These are phyloP conservation scores for Cyclotella choctawhatcheeana DNA, from an alignment of 108 stramenopile genomes.

Conservation along the genomic window DNA sequence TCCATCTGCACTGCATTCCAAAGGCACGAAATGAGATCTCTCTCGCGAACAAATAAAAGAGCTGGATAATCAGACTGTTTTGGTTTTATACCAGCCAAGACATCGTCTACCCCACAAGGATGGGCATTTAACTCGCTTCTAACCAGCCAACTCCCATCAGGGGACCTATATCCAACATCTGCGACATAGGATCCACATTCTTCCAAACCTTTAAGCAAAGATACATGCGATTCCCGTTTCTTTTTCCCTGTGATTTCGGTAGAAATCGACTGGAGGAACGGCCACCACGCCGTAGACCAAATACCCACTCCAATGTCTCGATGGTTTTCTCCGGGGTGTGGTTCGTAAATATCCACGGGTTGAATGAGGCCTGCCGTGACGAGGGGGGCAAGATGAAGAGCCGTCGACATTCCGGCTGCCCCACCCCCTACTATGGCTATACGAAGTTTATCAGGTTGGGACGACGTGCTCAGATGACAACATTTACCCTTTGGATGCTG, in stretches of 20 bases:
- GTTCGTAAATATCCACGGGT: conserved; percentile 84
- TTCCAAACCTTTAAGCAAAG: conserved; percentile 57
- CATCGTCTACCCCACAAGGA: conserved; percentile 41
- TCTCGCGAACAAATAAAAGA: conserved; percentile 79
- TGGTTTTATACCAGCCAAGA: background rate
- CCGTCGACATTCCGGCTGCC: conserved; percentile 75
- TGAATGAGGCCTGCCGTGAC: conserved; percentile 66
- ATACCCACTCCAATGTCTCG: conserved; percentile 86
- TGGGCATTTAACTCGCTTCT: conserved; percentile 57
- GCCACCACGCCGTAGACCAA: conserved; percentile 83
- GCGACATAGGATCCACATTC: conserved; percentile 56
- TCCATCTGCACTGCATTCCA: conserved; percentile 67
- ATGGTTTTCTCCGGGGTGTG: background rate
- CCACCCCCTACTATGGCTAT: no score
- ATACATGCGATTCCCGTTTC: conserved; percentile 61
- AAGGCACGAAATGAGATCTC: conserved; percentile 66
- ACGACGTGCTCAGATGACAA: no score
- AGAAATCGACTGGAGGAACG: no score
- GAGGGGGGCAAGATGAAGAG: conserved; percentile 82
- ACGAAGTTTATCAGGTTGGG: no score
- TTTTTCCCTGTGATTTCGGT: conserved; percentile 9
- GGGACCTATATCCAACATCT: conserved; percentile 83
- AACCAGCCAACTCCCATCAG: conserved; percentile 82
- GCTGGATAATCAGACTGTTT: conserved; percentile 28
- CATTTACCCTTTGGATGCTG: no score